Evolutionary conservation across 768 basidiomycete species (phyloP), one percentile per base, ranked within the genome.

Genomic region (Tylopilus plumbeoviolaceoides): DNA sequence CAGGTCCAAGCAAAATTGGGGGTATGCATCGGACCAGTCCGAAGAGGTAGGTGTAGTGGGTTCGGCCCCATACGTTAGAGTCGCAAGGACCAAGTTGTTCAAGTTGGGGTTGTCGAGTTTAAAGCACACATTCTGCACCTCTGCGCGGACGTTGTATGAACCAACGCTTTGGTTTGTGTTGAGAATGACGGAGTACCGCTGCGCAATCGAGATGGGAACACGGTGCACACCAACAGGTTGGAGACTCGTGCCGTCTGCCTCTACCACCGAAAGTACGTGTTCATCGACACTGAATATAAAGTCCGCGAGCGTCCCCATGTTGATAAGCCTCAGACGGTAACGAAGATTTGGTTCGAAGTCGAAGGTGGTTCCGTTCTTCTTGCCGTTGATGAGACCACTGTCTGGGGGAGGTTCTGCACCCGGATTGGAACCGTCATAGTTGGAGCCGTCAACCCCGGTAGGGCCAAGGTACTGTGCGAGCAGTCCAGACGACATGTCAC

Each of bases 101-200:
- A 68, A 47, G 44, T 62, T 58, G 3, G 66, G 62, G 47, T 68
- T 70, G 7, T 58, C 1, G 42, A 68, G 58, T 25, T 70, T 70
- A 45, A 70, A 72, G 40, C 67, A 68, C 1, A 53, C 33, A 5
- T 44, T 61, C 43, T 74, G 73, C 56, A 77, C 58, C 38, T 66
- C 68, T 10, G 72, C 71, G 21, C 76, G 71, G 56, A 78, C 57
- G 18, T 65, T 64, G 44, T 73, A 73, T 5, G 64, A 61, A 20
- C 68, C 70, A 27, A 48, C 59, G 7, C 71, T 73, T 53, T 68
- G 68, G 53, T 77, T 73, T 33, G 78, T 73, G 21, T 55, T 56
- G 15, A 80, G 59, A 36, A 81, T 66, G 31, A 75, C 78, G n/a
- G 73, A 75, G 59, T 79, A 78, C 40, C 79, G 72, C 65, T 80